A percentile compares a stretch with the other conserved stretches of the same genome.
phyloP scores from a whole-genome alignment of 2,329 filamentous ascomycete genomes.

The Penicillium sp. region DNA sequence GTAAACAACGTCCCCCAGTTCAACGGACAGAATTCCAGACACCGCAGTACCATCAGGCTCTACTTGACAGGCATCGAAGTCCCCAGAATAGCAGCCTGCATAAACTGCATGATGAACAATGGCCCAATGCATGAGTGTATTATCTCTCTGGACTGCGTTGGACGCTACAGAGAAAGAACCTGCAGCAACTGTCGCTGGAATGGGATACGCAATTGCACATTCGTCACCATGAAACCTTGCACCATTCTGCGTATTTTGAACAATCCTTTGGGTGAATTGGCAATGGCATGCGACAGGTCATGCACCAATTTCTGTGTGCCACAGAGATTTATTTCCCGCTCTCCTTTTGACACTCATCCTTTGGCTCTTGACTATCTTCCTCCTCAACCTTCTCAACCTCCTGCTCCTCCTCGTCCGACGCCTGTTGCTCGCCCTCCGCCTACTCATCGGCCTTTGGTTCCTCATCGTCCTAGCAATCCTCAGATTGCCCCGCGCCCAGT shows the following conservation, averaged over 20 bases:
- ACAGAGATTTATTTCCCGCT: not conserved
- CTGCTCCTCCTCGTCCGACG: not conserved
- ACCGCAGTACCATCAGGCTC: not conserved
- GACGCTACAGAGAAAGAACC: not conserved
- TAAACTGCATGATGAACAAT: not conserved
- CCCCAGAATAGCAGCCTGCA: not conserved
- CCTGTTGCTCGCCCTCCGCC: not conserved
- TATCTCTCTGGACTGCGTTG: not conserved
- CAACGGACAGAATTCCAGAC: not conserved
- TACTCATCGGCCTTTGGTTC: not conserved
- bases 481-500: not conserved
- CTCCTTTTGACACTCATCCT: not conserved
- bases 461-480: not conserved
- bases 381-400: not conserved
- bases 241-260: not conserved
- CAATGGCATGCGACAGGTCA: not conserved
- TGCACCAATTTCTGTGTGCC: not conserved
- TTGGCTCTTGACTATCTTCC: not conserved
- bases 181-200: not conserved
- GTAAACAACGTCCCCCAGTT: not conserved
- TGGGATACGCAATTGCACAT: not conserved
- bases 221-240: not conserved
- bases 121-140: not conserved
- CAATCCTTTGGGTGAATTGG: not conserved
- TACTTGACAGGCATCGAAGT: not conserved